Conservation (phyloP, 495 filamentous ascomycete species). For the Choiromyces venosus region DNA sequence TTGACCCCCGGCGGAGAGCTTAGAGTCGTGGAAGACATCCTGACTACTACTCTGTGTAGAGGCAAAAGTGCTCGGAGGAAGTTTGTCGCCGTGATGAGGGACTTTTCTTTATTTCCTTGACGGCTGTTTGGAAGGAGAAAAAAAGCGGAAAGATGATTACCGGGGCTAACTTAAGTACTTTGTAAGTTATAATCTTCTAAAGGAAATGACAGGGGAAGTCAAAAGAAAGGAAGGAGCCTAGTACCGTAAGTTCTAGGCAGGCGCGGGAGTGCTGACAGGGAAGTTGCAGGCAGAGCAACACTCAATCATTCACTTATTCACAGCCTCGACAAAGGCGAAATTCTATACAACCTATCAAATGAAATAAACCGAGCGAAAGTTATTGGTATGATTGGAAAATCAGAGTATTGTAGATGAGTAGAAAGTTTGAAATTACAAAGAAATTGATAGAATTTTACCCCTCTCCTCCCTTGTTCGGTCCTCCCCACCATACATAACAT, state of each 20-base stretch:
- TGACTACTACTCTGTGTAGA: no score
- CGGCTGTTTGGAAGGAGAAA: not conserved
- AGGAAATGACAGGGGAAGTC: no score
- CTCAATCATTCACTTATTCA: not conserved
- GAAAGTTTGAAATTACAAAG: no score
- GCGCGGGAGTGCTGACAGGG: not conserved
- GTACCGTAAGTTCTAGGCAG: not conserved
- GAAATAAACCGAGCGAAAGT: no score
- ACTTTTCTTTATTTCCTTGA: not conserved
- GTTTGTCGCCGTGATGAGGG: not conserved
- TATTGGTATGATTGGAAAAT: no score
- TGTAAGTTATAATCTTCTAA: not conserved
- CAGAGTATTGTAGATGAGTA: no score
- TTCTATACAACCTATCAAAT: no score
- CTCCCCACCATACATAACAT: constrained; percentile 2
- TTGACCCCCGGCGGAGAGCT: not conserved
- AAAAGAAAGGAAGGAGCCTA: not conserved
- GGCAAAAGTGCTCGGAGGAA: not conserved
- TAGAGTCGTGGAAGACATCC: not conserved
- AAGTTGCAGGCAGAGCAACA: not conserved
- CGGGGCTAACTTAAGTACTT: not conserved
- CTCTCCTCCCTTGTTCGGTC: no score
- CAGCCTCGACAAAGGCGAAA: not conserved
- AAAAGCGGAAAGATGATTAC: not conserved
- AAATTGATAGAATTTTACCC: no score